Evolutionary conservation across 768 basidiomycete species (phyloP), one percentile per base, ranked within the genome.

Genomic region (Kwoniella sp.): DNA sequence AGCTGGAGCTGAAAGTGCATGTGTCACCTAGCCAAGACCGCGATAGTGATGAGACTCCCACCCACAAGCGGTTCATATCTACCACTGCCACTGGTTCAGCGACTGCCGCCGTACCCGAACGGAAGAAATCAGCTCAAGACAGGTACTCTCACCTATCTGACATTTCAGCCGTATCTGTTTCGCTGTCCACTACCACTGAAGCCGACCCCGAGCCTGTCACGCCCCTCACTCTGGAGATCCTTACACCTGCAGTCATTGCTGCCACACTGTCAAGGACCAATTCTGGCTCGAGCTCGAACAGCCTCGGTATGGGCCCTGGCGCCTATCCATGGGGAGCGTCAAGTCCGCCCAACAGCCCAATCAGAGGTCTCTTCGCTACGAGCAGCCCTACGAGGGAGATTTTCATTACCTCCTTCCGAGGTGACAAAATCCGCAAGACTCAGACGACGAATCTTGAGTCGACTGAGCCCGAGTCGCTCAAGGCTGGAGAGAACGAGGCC

Each of bases 261-360:
- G 52, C 44, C 10, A 46, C 37, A 22, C 22, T 64, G 13, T 46
- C 25, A 2, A n/a, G 62, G n/a, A 54, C 44, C 29, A 55, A 49
- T 24, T 62, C 60, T 27, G 47, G 21, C 12, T 24, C 50, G 6
- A 44, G 36, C 36, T 21, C 51, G 19, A n/a, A 47, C 17, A 30
- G 25, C 29, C 19, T 17, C 9, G 21, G 29, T 0, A 36, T 12
- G 9, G 27, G 44, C 12, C 55, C 55, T 22, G 62, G 62, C 29
- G 50, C 57, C 22, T 64, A 57, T 24, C 62, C 62, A 13, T 64
- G 62, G 62, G 62, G 62, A 21, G 30, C 46, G 19, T 57, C 55
- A 17, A 55, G 55, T 9, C 62, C 55, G 15, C 62, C 62, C 1
- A n/a, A 47, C 17, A 57, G 55, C 15, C 62, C 62, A 3, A 58